Conservation (phyloP, 2,329 filamentous ascomycete genomes). For the Fusarium sp. region DNA sequence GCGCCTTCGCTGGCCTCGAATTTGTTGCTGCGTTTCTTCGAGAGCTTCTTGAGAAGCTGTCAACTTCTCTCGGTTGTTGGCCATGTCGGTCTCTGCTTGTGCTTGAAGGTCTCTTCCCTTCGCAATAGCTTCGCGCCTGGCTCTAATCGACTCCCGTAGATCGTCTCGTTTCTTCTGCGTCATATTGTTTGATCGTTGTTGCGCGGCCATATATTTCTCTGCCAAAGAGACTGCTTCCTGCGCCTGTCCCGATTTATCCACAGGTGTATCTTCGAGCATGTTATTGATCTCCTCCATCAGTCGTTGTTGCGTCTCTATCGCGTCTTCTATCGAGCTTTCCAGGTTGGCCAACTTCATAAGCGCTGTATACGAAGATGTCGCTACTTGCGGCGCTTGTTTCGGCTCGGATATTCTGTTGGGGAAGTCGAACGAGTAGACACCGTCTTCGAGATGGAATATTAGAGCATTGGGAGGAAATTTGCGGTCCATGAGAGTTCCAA, state of each 20-base stretch:
- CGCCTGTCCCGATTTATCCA: slow-evolving; percentile 60
- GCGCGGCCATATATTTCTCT: slow-evolving; percentile 67
- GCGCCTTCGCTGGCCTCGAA: slow-evolving; percentile 87
- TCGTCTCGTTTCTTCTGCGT: slow-evolving; percentile 74
- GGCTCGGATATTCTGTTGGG: slow-evolving; percentile 63
- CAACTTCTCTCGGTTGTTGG: slow-evolving; percentile 70
- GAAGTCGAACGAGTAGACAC: slow-evolving; percentile 84
- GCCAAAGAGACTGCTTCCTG: slow-evolving; percentile 62
- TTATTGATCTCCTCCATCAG: slow-evolving; percentile 83
- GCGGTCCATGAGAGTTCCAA: slow-evolving; percentile 77
- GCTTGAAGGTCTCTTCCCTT: slow-evolving; percentile 70
- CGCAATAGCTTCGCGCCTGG: slow-evolving; percentile 75
- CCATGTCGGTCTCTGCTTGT: slow-evolving; percentile 70
- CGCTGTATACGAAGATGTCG: slow-evolving; percentile 85
- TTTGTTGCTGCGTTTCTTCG: slow-evolving; percentile 69
- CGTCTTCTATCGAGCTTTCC: slow-evolving; percentile 92
- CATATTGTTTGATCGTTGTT: slow-evolving; percentile 73
- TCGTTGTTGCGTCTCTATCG: slow-evolving; percentile 78
- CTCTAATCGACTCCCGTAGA: slow-evolving; percentile 72
- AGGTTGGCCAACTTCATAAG: slow-evolving; percentile 90
- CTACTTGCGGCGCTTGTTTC: slow-evolving; percentile 63
- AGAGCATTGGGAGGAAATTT: slow-evolving; percentile 85
- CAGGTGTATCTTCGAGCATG: slow-evolving; percentile 58
- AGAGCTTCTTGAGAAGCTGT: slow-evolving; percentile 66
- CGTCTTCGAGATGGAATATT: slow-evolving; percentile 86